Conservation (phyloP, 1,284 basidiomycete species). For the Ceratobasidium sp. region DNA sequence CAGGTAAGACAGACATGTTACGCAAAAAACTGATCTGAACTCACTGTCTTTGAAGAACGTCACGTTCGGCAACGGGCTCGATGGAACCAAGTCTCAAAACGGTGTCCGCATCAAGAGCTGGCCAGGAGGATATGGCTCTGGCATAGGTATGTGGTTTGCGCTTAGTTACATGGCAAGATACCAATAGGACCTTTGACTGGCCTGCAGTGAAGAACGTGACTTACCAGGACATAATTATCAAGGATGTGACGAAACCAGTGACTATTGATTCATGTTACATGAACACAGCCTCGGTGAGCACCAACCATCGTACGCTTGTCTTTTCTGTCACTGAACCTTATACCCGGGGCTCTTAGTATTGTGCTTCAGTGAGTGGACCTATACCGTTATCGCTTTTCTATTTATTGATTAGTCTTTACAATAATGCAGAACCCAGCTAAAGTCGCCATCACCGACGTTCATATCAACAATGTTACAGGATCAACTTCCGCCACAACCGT, state of each 20-base stretch:
- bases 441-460: conserved; percentile 35
- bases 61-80: conserved; percentile 23
- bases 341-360: conserved; percentile 15
- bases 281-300: conserved; percentile 31
- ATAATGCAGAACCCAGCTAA: conserved; percentile 28
- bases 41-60: conserved; percentile 1
- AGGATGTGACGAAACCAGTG: conserved; percentile 22
- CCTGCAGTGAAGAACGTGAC: conserved; percentile 37
- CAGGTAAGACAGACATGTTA: background rate
- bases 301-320: background rate
- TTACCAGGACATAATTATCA: conserved; percentile 36
- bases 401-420: background rate
- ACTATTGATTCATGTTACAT: conserved; percentile 39
- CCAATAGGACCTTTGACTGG: background rate
- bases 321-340: background rate
- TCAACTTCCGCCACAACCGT: conserved; percentile 22
- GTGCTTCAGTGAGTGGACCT: conserved; percentile 12
- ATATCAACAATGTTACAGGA: conserved; percentile 39
- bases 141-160: conserved; percentile 5
- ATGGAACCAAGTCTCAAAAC: conserved; percentile 38
- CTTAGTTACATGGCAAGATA: background rate
- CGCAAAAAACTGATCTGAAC: background rate
- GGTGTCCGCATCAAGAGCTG: conserved; percentile 41
- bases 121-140: conserved; percentile 41
- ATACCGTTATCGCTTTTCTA: background rate